A percentile compares a stretch with the other conserved stretches of the same genome.
Conservation (phyloP, 371 early-diverging fungal species). For the Zychaea mexicana region DNA sequence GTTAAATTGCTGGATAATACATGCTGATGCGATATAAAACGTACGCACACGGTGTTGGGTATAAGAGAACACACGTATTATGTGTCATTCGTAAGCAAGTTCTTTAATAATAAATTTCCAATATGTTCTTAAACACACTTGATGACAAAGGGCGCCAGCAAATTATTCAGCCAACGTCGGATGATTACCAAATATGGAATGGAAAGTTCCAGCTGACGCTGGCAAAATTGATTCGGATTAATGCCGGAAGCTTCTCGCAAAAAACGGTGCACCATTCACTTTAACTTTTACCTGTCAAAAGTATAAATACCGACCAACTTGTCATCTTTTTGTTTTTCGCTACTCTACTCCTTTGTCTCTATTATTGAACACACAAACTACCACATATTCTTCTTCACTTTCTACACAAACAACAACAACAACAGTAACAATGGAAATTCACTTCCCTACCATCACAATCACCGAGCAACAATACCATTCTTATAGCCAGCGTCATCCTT, state of each 20-base stretch:
- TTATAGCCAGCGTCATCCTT: neutral
- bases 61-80: no score
- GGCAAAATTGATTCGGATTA: neutral
- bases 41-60: no score
- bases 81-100: no score
- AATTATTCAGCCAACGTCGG: no score
- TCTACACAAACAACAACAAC: no score
- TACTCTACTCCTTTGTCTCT: neutral
- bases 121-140: no score
- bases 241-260: constrained; percentile 7
- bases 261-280: no score
- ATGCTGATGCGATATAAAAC: no score
- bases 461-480: neutral
- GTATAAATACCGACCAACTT: neutral
- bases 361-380: neutral
- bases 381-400: no score
- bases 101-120: no score
- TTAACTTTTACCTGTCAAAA: neutral
- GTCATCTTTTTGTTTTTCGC: neutral
- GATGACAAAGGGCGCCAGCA: no score
- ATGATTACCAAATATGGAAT: neutral
- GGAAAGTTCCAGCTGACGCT: neutral
- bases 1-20: no score
- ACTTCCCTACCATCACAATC: neutral
- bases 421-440: neutral